A percentile compares a stretch with the other conserved stretches of the same genome.
These are phyloP conservation scores for Didymella keratinophila DNA, from an alignment of 2,329 filamentous ascomycete species.

Conservation along the genomic window DNA sequence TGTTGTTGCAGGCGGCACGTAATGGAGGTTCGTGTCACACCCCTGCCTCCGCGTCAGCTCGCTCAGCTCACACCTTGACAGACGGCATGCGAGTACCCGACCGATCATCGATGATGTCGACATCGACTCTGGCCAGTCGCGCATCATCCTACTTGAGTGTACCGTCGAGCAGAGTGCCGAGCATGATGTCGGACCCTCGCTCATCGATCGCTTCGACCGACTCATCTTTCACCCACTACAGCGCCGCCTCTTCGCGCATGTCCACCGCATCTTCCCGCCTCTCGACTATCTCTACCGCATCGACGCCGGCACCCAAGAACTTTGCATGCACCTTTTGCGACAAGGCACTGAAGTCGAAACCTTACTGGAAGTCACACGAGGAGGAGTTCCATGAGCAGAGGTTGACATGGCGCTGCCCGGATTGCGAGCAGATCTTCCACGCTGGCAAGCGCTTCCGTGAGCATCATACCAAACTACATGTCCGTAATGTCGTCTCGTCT, in stretches of 20 bases:
- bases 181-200: constrained; percentile 49
- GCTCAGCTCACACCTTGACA: constrained; percentile 37
- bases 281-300: constrained; percentile 46
- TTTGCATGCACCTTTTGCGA: constrained; percentile 61
- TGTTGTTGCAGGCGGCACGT: constrained; percentile 49
- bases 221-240: constrained; percentile 49
- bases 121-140: constrained; percentile 48
- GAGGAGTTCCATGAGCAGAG: constrained; percentile 74
- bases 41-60: constrained; percentile 28
- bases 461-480: constrained; percentile 70
- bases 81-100: constrained; percentile 50
- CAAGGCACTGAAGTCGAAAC: constrained; percentile 72
- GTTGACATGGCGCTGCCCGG: constrained; percentile 72
- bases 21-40: constrained; percentile 46
- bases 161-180: constrained; percentile 49
- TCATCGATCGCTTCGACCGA: constrained; percentile 51
- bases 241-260: constrained; percentile 47
- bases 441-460: constrained; percentile 73
- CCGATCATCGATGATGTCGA: constrained; percentile 43
- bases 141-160: constrained; percentile 50
- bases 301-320: constrained; percentile 48
- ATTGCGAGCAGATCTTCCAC: constrained; percentile 73
- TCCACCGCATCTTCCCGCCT: constrained; percentile 50
- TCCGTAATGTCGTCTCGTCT: constrained; percentile 47
- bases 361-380: constrained; percentile 75